Conservation (phyloP, 352 stramenopile genomes). For the Phytophthora multivora region DNA sequence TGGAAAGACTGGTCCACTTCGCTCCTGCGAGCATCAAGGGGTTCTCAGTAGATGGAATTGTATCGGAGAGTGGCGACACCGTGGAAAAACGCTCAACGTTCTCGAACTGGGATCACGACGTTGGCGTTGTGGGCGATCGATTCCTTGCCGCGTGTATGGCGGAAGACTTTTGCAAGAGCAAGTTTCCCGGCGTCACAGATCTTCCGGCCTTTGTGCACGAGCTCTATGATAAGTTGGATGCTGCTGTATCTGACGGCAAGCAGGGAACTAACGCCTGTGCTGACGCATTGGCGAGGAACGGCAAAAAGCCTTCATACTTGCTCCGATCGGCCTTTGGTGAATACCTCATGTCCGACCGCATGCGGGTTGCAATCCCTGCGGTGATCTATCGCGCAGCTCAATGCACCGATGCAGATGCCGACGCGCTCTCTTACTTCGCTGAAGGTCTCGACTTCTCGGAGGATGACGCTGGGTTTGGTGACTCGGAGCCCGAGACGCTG, state of each 20-base stretch:
- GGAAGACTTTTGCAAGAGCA: constrained; percentile 65
- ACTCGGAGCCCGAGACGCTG: constrained; percentile 50
- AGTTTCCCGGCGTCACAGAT: constrained; percentile 61
- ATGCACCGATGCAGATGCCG: constrained; percentile 42
- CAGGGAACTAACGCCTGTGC: constrained; percentile 52
- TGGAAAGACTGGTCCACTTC: constrained; percentile 67
- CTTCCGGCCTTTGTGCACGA: constrained; percentile 52
- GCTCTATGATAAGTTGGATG: constrained; percentile 62
- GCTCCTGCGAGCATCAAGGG: constrained; percentile 47
- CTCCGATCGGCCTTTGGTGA: constrained; percentile 68
- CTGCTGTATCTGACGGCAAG: constrained; percentile 38
- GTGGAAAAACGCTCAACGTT: constrained; percentile 69
- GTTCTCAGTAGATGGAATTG: constrained; percentile 69
- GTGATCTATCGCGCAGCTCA: constrained; percentile 59
- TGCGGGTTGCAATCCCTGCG: constrained; percentile 51
- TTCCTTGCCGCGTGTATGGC: constrained; percentile 62
- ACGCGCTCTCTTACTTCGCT: constrained; percentile 46
- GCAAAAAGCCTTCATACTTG: constrained; percentile 63
- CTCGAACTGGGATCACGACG: constrained; percentile 82
- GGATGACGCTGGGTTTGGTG: constrained; percentile 18
- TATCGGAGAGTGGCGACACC: constrained; percentile 58
- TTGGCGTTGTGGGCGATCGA: constrained; percentile 58
- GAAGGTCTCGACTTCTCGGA: constrained; percentile 13
- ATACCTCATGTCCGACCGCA: constrained; percentile 54
- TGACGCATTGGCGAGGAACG: constrained; percentile 46